Evolutionary conservation across 345 rosid species (phyloP).

Genomic region (Firmiana major): DNA sequence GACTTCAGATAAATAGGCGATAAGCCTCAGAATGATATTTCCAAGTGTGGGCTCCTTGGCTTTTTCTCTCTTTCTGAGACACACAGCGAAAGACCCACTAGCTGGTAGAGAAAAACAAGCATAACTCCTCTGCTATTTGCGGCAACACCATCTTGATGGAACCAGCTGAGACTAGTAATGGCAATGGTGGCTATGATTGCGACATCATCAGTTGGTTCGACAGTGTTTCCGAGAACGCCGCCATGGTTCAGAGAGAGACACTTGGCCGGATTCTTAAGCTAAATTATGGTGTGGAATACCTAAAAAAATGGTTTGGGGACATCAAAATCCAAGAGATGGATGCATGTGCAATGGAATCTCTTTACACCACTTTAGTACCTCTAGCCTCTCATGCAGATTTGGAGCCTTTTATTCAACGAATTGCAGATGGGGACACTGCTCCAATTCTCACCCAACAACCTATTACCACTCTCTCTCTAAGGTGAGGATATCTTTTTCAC

Average conservation of each 20-base stretch:
- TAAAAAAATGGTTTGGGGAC: constrained; percentile 50
- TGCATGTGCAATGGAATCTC: constrained; percentile 53
- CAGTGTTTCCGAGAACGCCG: constrained; percentile 43
- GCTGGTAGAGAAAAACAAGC: background rate
- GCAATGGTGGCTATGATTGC: constrained; percentile 1
- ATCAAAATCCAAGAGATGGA: constrained; percentile 48
- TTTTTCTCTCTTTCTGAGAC: background rate
- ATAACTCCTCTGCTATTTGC: background rate
- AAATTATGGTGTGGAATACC: constrained; percentile 61
- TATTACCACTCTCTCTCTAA: constrained; percentile 64
- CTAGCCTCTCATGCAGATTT: constrained; percentile 80
- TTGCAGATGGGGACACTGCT: constrained; percentile 79
- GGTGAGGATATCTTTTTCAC: constrained; percentile 32
- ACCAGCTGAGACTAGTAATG: background rate
- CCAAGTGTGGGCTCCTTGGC: constrained; percentile 9
- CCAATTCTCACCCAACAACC: constrained; percentile 74
- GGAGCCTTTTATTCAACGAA: constrained; percentile 72
- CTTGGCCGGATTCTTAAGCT: constrained; percentile 63
- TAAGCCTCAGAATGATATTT: constrained; percentile 4
- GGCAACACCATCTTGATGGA: background rate
- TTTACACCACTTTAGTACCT: constrained; percentile 68
- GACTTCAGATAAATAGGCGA: background rate
- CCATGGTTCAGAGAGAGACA: constrained; percentile 57
- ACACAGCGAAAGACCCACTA: background rate
- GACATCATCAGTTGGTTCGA: constrained; percentile 73